Evolutionary conservation across 768 basidiomycete genomes (phyloP).

Genomic region (Leccinum olivaceopallidum): DNA sequence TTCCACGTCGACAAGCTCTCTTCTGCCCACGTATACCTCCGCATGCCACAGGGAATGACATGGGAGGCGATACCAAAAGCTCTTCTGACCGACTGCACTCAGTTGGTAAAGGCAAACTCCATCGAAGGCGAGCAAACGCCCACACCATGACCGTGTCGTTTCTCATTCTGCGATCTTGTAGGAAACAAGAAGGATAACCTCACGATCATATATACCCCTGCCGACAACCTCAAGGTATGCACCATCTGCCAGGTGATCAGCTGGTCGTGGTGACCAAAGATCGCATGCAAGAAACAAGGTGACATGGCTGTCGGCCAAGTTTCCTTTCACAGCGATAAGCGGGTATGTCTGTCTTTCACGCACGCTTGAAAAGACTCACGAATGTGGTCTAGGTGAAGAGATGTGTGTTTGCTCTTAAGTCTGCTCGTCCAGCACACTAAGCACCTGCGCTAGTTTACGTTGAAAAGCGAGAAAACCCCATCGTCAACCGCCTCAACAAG

Average conservation of each 20-base stretch:
- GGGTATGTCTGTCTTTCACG: slow-evolving; percentile 42
- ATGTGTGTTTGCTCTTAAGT: slow-evolving; percentile 40
- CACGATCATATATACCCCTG: slow-evolving; percentile 93
- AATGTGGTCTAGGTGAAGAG: slow-evolving; percentile 67
- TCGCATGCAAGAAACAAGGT: slow-evolving; percentile 77
- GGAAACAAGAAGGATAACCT: slow-evolving; percentile 96
- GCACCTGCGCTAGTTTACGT: slow-evolving; percentile 59
- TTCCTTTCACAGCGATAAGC: slow-evolving; percentile 90
- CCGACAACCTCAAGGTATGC: slow-evolving; percentile 84
- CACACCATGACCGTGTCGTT: not conserved
- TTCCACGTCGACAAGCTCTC: slow-evolving; percentile 99
- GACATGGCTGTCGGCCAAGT: slow-evolving; percentile 98
- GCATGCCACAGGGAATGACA: slow-evolving; percentile 74
- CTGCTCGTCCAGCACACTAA: slow-evolving; percentile 1
- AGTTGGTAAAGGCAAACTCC: slow-evolving; percentile 96
- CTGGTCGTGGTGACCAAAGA: slow-evolving; percentile 1
- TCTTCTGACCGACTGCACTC: slow-evolving; percentile 83
- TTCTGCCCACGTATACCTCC: slow-evolving; percentile 96
- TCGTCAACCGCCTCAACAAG: slow-evolving; percentile 93
- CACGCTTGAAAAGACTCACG: not conserved
- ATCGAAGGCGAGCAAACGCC: slow-evolving; percentile 67
- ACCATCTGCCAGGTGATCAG: not conserved
- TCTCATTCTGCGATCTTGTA: slow-evolving; percentile 30
- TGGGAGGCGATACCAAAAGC: slow-evolving; percentile 89
- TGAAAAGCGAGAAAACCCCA: slow-evolving; percentile 76